These are phyloP conservation scores for Dendrocalamus latiflorus DNA, from an alignment of 202 grass and related monocot genomes.

Conservation along the genomic window DNA sequence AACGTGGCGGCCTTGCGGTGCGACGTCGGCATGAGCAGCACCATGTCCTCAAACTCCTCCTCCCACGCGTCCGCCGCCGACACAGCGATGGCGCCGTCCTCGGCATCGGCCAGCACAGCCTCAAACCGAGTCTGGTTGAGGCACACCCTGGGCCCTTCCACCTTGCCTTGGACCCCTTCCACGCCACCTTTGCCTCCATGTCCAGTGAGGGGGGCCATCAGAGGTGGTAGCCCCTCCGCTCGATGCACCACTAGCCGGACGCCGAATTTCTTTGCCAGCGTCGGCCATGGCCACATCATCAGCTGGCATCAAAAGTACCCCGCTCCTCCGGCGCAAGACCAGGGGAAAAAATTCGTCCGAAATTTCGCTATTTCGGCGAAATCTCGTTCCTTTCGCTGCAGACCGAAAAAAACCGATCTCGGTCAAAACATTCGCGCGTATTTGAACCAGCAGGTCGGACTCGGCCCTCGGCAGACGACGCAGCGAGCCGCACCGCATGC, in stretches of 20 bases:
- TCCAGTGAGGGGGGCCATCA: not conserved
- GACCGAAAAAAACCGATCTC: too few species aligned
- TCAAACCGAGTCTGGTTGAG: slow-evolving; percentile 75
- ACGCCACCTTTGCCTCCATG: slow-evolving; percentile 37
- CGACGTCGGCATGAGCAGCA: slow-evolving; percentile 40
- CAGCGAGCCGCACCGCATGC: too few species aligned
- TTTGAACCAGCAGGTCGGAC: too few species aligned
- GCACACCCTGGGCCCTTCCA: slow-evolving; percentile 74
- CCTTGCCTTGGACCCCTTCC: slow-evolving; percentile 64
- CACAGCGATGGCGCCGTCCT: not conserved
- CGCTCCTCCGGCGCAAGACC: too few species aligned
- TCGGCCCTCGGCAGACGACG: too few species aligned
- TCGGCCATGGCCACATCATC: slow-evolving; percentile 84
- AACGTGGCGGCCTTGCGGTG: slow-evolving; percentile 56
- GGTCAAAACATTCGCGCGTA: too few species aligned
- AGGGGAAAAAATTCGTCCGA: too few species aligned
- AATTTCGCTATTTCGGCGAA: too few species aligned
- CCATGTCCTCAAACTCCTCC: slow-evolving; percentile 73
- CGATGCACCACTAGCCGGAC: too few species aligned
- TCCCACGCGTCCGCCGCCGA: slow-evolving; percentile 46
- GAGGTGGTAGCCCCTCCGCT: slow-evolving; percentile 29
- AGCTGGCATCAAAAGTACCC: not conserved
- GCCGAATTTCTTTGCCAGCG: too few species aligned
- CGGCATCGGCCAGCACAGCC: slow-evolving; percentile 10
- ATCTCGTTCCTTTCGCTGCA: too few species aligned